Evolutionary conservation across 768 basidiomycete genomes (phyloP).

Genomic region (Trametes sanguinea): DNA sequence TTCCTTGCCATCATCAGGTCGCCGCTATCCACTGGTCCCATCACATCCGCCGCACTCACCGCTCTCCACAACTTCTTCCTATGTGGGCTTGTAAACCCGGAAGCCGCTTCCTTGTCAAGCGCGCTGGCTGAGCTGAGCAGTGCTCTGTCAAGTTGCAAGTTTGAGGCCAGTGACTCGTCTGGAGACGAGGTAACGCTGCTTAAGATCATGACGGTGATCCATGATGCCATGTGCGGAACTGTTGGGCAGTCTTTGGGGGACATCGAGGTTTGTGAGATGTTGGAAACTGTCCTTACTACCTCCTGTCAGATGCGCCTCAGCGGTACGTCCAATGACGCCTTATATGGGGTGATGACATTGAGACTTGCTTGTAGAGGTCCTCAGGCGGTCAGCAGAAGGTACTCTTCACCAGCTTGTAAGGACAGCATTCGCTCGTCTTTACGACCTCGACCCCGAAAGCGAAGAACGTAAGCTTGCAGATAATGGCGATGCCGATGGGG

Average conservation of each 20-base stretch:
- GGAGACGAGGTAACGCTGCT: slow-evolving; percentile 95
- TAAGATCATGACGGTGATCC: slow-evolving; percentile 87
- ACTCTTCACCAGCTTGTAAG: slow-evolving; percentile 89
- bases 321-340: slow-evolving; percentile 48
- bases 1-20: slow-evolving; percentile 95
- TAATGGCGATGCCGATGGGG: slow-evolving; percentile 51
- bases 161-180: slow-evolving; percentile 96
- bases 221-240: slow-evolving; percentile 72
- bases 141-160: slow-evolving; percentile 94
- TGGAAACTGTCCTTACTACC: slow-evolving; percentile 95
- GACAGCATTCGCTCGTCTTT: slow-evolving; percentile 76
- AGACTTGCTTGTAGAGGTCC: slow-evolving; percentile 58
- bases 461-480: slow-evolving; percentile 68
- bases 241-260: slow-evolving; percentile 81
- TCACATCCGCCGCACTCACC: slow-evolving; percentile 91
- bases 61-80: slow-evolving; percentile 88
- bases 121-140: slow-evolving; percentile 84
- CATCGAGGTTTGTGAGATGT: slow-evolving; percentile 95
- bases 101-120: slow-evolving; percentile 56
- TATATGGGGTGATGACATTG: slow-evolving; percentile 3
- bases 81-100: slow-evolving; percentile 66
- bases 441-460: slow-evolving; percentile 57
- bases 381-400: slow-evolving; percentile 84
- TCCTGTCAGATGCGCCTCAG: slow-evolving; percentile 97
- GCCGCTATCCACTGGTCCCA: slow-evolving; percentile 92